Base-by-base conservation (phyloP, 2,329 filamentous ascomycete species). In the Alternaria hordeiaustralica region DNA sequence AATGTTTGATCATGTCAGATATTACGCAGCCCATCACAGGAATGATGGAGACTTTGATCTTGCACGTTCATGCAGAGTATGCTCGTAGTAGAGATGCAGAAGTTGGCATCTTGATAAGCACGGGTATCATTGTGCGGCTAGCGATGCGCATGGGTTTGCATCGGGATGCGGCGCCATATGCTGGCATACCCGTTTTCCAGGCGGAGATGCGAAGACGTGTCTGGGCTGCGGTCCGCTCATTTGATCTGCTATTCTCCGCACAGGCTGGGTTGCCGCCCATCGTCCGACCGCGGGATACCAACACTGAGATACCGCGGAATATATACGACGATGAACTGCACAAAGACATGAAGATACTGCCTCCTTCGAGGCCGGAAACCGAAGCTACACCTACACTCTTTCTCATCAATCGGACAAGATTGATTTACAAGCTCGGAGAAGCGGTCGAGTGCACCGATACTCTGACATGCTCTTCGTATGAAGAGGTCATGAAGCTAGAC, bases 251-350 rank as follows among this genome's bases (percentile, higher is more conserved):
- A 59, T 93, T 94, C 73, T 95, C 92, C 1, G 91, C 92, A 64
- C 91, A 93, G 73, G 83, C 87, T 65, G 86, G 86, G 13, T 68
- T 87, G 23, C 85, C 84, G 21, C 81, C 82, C 5, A 93, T 94
- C 86, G 89, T 94, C 25, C 87, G 91, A 66, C 86, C 90, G 12
- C 85, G 90, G 51, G 90, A 94, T 74, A 93, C 89, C 59, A 93
- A 96, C 72, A 90, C 92, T 0, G 86, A 90, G 70, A 81, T 92
- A 6, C 92, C 92, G 1, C 87, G 89, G 60, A 96, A 95, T 73
- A 86, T 95, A 15, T 92, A 92, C 75, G 92, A 96, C 70, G 91
- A 94, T 66, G 92, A 95, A 69, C 89, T 96, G 43, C 86, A 89
- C 50, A 89, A 90, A 4, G 86, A 88, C 21, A 90, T 88, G 66